phyloP scores from a whole-genome alignment of 2,329 filamentous ascomycete genomes.

The Polytolypa hystricis region DNA sequence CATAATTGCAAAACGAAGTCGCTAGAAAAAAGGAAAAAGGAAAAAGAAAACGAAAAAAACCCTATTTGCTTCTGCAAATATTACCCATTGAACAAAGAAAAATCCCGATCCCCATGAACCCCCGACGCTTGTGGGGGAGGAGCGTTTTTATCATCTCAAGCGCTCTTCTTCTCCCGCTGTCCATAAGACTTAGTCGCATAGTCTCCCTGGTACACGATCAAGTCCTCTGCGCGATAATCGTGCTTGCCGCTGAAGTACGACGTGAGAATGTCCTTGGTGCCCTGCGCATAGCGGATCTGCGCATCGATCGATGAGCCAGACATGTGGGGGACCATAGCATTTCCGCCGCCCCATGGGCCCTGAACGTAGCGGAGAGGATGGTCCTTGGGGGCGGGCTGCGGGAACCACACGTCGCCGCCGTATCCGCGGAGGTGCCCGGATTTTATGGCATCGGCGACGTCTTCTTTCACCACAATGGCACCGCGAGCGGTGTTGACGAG shows the following conservation, averaged over 20 bases:
- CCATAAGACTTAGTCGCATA: constrained; percentile 95
- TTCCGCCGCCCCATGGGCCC: constrained; percentile 92
- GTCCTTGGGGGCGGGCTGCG: constrained; percentile 87
- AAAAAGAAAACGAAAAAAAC: too few relatives aligned
- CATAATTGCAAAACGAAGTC: too few relatives aligned
- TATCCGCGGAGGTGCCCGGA: constrained; percentile 57
- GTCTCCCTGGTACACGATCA: constrained; percentile 81
- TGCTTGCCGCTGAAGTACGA: constrained; percentile 79
- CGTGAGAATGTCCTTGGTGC: constrained; percentile 79
- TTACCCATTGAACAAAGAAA: too few relatives aligned
- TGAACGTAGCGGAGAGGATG: constrained; percentile 86
- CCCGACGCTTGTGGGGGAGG: too few relatives aligned
- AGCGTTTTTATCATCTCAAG: too few relatives aligned
- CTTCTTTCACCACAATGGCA: constrained; percentile 98
- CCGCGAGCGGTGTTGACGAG: constrained; percentile 97
- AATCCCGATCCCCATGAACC: too few relatives aligned
- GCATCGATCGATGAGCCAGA: constrained; percentile 97
- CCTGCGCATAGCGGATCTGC: constrained; percentile 80
- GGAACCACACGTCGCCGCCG: constrained; percentile 64
- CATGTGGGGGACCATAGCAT: constrained; percentile 99
- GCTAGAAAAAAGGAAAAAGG: too few relatives aligned
- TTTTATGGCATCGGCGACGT: constrained; percentile 88
- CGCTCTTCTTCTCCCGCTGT: constrained; percentile 43
- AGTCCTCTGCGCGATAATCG: constrained; percentile 81
- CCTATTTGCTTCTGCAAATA: too few relatives aligned